A percentile compares a stretch with the other conserved stretches of the same genome.
Evolutionary conservation across 129 eudicot species (phyloP).

Genomic region (Flaveria ramosissima): DNA sequence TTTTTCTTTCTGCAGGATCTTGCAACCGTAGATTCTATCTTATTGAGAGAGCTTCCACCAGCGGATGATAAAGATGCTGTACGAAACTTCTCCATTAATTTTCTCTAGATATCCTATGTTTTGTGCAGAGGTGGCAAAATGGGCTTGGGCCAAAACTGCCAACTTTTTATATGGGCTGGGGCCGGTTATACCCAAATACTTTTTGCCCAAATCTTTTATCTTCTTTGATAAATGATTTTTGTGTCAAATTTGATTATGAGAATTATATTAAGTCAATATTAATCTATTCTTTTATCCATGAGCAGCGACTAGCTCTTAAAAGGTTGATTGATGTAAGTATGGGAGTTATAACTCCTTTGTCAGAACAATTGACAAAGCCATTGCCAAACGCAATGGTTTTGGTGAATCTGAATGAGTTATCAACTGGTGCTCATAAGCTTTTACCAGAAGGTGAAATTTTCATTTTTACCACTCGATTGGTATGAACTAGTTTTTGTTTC

Average conservation of each 20-base stretch:
- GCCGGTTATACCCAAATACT: background rate
- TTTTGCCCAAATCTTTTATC: background rate
- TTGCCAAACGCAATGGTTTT: slow-evolving; percentile 83
- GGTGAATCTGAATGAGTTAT: slow-evolving; percentile 75
- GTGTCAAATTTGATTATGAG: background rate
- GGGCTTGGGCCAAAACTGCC: background rate
- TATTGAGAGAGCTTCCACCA: slow-evolving; percentile 90
- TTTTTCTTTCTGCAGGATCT: slow-evolving; percentile 61
- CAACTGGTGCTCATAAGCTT: slow-evolving; percentile 81
- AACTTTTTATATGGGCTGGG: background rate
- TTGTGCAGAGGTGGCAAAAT: background rate
- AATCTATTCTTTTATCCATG: slow-evolving; percentile 17
- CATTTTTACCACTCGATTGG: background rate
- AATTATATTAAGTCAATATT: background rate
- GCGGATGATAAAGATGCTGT: slow-evolving; percentile 81
- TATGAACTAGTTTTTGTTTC: slow-evolving; percentile 14
- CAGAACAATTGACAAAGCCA: slow-evolving; percentile 90
- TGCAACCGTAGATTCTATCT: slow-evolving; percentile 95
- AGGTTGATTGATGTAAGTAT: slow-evolving; percentile 91
- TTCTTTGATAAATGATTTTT: background rate
- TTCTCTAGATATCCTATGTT: background rate
- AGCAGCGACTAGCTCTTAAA: slow-evolving; percentile 83
- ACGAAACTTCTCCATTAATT: slow-evolving; percentile 32
- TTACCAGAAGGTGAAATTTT: slow-evolving; percentile 71
- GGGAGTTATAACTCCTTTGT: slow-evolving; percentile 93